Conservation (phyloP, 108 stramenopile genomes). For the Aurantiochytrium sp. region DNA sequence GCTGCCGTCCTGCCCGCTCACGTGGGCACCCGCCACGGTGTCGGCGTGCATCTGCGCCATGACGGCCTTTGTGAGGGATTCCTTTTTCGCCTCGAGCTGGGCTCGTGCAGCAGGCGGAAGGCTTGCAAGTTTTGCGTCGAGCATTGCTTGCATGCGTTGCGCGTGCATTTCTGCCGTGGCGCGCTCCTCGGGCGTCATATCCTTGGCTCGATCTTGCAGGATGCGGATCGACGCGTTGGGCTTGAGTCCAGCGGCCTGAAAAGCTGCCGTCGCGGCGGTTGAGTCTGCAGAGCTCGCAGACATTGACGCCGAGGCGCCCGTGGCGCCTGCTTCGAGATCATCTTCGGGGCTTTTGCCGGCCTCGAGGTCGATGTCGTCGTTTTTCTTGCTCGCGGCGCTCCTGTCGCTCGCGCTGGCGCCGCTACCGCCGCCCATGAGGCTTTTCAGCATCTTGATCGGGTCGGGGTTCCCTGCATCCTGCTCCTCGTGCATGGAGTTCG, state of each 20-base stretch:
- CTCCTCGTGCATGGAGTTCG: conserved; percentile 1
- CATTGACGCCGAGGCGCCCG: not conserved
- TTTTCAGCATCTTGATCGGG: not conserved
- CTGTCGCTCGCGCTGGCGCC: not conserved
- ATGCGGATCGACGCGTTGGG: not conserved
- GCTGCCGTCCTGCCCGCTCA: not conserved
- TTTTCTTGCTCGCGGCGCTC: not conserved
- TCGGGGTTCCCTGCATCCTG: conserved; percentile 7
- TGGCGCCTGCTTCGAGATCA: no score
- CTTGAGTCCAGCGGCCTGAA: not conserved
- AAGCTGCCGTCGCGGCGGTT: not conserved
- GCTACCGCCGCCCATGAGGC: not conserved
- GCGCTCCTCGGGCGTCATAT: not conserved
- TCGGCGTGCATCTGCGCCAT: not conserved
- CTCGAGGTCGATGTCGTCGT: not conserved
- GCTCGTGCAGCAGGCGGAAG: not conserved
- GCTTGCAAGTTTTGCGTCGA: not conserved
- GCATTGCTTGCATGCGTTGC: not conserved
- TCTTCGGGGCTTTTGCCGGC: not conserved
- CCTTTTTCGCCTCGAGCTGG: not conserved
- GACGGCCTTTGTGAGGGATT: not conserved
- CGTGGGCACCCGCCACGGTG: not conserved
- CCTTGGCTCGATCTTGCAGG: not conserved
- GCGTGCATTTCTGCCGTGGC: not conserved
- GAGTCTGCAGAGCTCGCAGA: not conserved